Base-by-base conservation (phyloP, 139 green algal species). In the Picochlorum sp. region DNA sequence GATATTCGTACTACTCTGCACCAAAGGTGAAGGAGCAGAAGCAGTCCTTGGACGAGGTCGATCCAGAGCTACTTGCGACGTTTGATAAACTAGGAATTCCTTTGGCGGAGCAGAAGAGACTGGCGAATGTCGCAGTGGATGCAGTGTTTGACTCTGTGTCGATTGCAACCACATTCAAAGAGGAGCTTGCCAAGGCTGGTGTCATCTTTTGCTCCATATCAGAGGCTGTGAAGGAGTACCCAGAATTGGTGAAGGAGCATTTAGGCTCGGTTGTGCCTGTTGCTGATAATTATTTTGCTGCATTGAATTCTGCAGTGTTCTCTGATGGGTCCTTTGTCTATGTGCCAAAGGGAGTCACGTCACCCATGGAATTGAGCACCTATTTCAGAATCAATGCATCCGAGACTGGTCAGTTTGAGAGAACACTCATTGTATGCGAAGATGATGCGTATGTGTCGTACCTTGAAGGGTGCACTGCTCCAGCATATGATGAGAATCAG, bases 301-400 rank as follows among this genome's bases (percentile, higher is more conserved):
- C 94, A 5, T 81, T 99, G 8, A 99, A 99, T 77, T 84, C 80
- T 3, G 94, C 94, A 15, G 94, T 99, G 4, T 99, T 99, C 73
- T 89, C 77, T 13, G 94, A 99, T 72, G 94, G 94, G 38, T 95
- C 85, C 0, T 99, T 99, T 78, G 92, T 96, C 34, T 99, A 94
- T 72, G 87, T 99, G 34, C 94, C 94, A 56, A 97, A 98, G 77
- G 92, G 95, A 20, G 89, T 96, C 6, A 77, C 78, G 21, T 93
- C 74, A 45, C 94, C 94, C 15, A 99, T 99, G 94, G 94, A 99
- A 80, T 79, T 99, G 23, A 97, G 88, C 26, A 99, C 94, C 2
- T 99, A 99, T 83, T 99, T 99, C 79, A 79, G 94, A 41, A 99
- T 99, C 81, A 99, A 99, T 74, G 92, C 90, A 13, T 74, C 68